Evolutionary conservation across 2,329 filamentous ascomycete species (phyloP).

Genomic region (Colletotrichum phormii): DNA sequence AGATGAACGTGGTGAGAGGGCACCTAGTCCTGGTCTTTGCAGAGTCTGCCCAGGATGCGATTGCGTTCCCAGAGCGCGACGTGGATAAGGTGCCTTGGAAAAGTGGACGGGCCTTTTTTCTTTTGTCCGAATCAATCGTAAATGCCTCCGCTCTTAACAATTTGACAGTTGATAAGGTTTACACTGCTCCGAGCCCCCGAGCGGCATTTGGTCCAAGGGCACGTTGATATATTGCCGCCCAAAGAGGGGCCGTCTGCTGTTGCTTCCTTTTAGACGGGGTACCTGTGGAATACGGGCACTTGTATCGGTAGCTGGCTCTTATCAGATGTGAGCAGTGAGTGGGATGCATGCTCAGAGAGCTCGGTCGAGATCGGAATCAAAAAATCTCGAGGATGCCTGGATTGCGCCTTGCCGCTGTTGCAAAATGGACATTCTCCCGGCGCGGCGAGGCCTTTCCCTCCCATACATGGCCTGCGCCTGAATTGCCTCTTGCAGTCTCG

Average conservation of each 20-base stretch:
- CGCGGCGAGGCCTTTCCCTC: not conserved
- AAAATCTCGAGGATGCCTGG: not conserved
- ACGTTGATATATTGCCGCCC: not conserved
- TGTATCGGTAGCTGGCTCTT: not conserved
- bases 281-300: not conserved
- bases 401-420: not conserved
- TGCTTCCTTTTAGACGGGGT: not conserved
- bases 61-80: conserved; percentile 15
- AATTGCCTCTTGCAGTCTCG: not conserved
- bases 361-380: not conserved
- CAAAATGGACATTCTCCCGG: not conserved
- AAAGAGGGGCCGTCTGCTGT: conserved; percentile 7
- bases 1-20: conserved; percentile 17
- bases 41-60: not conserved
- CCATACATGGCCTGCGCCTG: not conserved
- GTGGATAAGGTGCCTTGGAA: conserved; percentile 13
- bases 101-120: conserved; percentile 12
- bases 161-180: conserved; percentile 22
- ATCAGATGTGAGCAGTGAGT: not conserved
- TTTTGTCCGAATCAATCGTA: conserved; percentile 1
- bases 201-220: not conserved
- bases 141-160: not conserved
- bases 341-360: not conserved
- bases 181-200: not conserved
- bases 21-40: conserved; percentile 13